Conservation (phyloP, 2,329 filamentous ascomycete genomes). For the Atkinsonella hypoxylon region DNA sequence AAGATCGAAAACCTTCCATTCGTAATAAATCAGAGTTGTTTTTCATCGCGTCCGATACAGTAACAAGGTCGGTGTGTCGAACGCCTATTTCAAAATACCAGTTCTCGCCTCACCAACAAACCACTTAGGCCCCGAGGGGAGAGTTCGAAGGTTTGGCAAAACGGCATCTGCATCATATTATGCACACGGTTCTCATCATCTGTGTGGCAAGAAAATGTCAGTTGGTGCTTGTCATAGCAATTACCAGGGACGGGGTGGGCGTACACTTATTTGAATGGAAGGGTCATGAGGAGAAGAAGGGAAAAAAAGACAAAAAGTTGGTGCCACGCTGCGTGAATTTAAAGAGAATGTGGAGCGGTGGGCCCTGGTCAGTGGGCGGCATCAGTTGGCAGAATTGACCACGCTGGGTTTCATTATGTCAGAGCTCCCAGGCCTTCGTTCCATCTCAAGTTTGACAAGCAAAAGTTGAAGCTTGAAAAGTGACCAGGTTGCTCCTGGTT, state of each 20-base stretch:
- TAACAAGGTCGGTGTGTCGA: slow-evolving; percentile 99
- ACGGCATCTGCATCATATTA: slow-evolving; percentile 67
- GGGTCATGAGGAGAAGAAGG: slow-evolving; percentile 63
- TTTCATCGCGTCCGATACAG: slow-evolving; percentile 84
- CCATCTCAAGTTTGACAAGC: not conserved
- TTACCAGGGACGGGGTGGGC: slow-evolving; percentile 26
- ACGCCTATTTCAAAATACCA: slow-evolving; percentile 92
- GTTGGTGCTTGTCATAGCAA: slow-evolving; percentile 17
- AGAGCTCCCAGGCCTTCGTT: not conserved
- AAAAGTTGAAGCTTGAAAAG: not conserved
- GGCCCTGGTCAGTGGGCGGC: slow-evolving; percentile 2
- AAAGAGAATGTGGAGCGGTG: slow-evolving; percentile 13
- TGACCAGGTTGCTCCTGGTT: not conserved
- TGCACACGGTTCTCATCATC: slow-evolving; percentile 99
- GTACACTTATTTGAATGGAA: slow-evolving; percentile 98
- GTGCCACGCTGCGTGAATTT: slow-evolving; percentile 23
- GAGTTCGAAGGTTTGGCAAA: slow-evolving; percentile 60
- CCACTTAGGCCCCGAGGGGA: slow-evolving; percentile 88
- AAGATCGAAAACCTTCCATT: slow-evolving; percentile 21
- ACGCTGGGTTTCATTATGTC: not conserved
- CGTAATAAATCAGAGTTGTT: slow-evolving; percentile 79
- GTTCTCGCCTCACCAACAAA: slow-evolving; percentile 49
- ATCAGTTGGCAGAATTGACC: slow-evolving; percentile 3
- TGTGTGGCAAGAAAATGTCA: slow-evolving; percentile 25
- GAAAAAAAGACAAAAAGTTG: slow-evolving; percentile 32